A percentile compares a stretch with the other conserved stretches of the same genome.
Conservation (phyloP, 1,139 yeast genomes). For the Arxiozyma heterogenica region DNA sequence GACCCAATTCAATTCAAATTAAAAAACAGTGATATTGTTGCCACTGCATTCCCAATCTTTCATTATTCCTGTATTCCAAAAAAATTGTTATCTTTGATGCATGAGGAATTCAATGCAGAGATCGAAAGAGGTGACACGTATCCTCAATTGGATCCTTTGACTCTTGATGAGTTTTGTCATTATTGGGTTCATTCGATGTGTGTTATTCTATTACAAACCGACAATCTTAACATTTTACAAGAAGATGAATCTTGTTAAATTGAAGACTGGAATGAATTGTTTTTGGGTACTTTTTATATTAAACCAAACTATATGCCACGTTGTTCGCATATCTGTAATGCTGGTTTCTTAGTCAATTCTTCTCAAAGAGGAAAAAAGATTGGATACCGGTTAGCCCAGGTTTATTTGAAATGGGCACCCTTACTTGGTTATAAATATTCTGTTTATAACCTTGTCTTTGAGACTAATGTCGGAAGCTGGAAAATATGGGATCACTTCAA, state of each 20-base stretch:
- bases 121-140: constrained; percentile 76
- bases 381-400: constrained; percentile 53
- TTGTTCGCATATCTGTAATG: constrained; percentile 73
- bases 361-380: constrained; percentile 46
- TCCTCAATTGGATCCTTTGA: constrained; percentile 60
- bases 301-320: constrained; percentile 74
- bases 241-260: background rate
- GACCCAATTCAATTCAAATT: constrained; percentile 51
- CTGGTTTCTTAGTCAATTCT: constrained; percentile 60
- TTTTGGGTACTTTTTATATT: constrained; percentile 62
- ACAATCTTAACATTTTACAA: constrained; percentile 4
- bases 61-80: constrained; percentile 50
- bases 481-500: constrained; percentile 70
- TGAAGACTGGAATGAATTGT: constrained; percentile 36
- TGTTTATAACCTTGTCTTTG: constrained; percentile 77
- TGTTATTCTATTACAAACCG: background rate
- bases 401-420: constrained; percentile 60
- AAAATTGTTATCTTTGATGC: constrained; percentile 59
- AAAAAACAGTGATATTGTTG: constrained; percentile 68
- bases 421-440: constrained; percentile 63
- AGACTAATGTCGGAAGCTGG: constrained; percentile 56
- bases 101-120: constrained; percentile 75
- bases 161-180: constrained; percentile 55
- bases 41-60: constrained; percentile 75
- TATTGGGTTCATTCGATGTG: constrained; percentile 34